Evolutionary conservation across 306 rosid genomes (phyloP).

Genomic region (Abrus precatorius): DNA sequence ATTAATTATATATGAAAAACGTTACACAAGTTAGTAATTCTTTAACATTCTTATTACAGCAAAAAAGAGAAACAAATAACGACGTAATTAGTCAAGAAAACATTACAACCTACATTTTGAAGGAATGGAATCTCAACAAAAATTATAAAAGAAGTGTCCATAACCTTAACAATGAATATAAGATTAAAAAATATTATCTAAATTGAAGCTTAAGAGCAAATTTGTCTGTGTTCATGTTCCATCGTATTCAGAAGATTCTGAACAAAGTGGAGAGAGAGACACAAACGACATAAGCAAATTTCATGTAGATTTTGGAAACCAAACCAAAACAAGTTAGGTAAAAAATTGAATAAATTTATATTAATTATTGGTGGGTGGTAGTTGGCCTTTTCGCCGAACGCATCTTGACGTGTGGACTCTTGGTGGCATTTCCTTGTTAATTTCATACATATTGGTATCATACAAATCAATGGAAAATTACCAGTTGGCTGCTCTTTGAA

Average conservation of each 20-base stretch:
- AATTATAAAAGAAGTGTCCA: neutral
- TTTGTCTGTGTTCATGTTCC: conserved; percentile 26
- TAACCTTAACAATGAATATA: neutral
- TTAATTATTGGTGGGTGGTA: conserved; percentile 45
- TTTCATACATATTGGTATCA: conserved; percentile 46
- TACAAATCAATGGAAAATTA: conserved; percentile 51
- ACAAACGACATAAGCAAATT: conserved; percentile 36
- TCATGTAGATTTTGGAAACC: conserved; percentile 44
- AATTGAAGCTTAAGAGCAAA: neutral
- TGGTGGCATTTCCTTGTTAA: conserved; percentile 42
- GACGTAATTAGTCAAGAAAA: neutral
- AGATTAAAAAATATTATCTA: neutral
- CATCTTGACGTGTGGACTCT: conserved; percentile 44
- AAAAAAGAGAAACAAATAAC: too few species aligned
- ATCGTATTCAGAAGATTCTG: conserved; percentile 39
- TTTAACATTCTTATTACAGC: too few species aligned
- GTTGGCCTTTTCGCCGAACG: conserved; percentile 55
- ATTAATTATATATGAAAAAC: too few species aligned
- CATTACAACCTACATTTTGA: neutral
- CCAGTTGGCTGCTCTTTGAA: conserved; percentile 52
- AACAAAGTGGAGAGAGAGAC: conserved; percentile 3
- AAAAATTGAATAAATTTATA: conserved; percentile 5
- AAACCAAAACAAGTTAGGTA: conserved; percentile 41
- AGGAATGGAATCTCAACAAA: conserved; percentile 7
- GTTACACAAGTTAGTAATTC: too few species aligned